phyloP scores from a whole-genome alignment of 2,329 filamentous ascomycete species.

The Aspergillus persii region DNA sequence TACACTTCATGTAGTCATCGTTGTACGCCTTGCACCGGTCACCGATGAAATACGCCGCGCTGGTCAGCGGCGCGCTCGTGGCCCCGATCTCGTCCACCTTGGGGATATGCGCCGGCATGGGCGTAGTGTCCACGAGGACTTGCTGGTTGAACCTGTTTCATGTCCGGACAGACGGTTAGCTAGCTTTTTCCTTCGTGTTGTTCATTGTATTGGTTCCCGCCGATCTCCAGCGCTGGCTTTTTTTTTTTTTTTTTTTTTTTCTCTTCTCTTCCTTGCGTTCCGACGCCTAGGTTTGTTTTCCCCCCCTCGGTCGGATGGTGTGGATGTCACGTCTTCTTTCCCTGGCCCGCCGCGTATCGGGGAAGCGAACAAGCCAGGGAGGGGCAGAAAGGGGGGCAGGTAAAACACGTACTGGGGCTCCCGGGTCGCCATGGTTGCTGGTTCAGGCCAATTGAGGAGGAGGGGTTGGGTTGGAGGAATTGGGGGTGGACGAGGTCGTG shows the following conservation, averaged over 20 bases:
- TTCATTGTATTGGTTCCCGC: conserved; percentile 12
- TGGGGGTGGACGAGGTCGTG: conserved; percentile 24
- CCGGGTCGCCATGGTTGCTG: conserved; percentile 20
- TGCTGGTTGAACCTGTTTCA: conserved; percentile 84
- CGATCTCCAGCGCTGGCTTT: neutral
- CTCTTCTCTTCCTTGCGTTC: neutral
- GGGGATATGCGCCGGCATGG: conserved; percentile 87
- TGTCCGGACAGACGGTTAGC: neutral
- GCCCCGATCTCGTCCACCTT: conserved; percentile 90
- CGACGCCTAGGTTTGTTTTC: neutral
- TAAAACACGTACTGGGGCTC: conserved; percentile 18
- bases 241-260: too few species aligned
- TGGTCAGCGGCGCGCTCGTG: conserved; percentile 87
- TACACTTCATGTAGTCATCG: conserved; percentile 99
- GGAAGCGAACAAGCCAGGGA: too few species aligned
- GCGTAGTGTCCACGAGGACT: conserved; percentile 91
- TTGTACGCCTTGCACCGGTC: conserved; percentile 93
- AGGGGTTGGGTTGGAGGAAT: conserved; percentile 8
- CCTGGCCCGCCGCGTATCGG: too few species aligned
- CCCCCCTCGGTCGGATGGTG: conserved; percentile 3
- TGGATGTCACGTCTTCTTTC: conserved; percentile 3
- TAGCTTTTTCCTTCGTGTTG: conserved; percentile 10
- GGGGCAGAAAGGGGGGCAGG: neutral
- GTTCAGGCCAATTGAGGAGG: neutral
- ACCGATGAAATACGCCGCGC: conserved; percentile 94